Evolutionary conservation across 108 stramenopile species (phyloP).

Genomic region (Skeletonema potamos): DNA sequence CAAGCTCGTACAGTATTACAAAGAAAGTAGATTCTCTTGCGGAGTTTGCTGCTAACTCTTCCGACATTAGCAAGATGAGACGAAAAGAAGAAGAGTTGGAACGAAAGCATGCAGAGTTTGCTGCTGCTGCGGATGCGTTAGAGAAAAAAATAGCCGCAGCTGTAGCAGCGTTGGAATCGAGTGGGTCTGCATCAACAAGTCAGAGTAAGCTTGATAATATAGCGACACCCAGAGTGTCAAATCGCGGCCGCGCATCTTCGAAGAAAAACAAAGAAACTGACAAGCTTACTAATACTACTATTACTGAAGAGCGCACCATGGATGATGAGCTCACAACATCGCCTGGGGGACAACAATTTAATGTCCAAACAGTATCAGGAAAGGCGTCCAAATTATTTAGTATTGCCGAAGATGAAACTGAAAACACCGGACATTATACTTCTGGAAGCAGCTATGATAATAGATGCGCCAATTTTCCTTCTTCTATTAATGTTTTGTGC

Average conservation of each 20-base stretch:
- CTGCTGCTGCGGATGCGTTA: not conserved
- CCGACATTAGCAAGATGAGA: not conserved
- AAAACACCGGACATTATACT: not conserved
- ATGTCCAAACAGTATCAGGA: not conserved
- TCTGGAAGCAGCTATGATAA: not conserved
- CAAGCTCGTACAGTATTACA: not conserved
- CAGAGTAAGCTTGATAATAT: not conserved
- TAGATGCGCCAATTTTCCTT: not conserved
- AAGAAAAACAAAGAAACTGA: not conserved
- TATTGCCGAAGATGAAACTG: not conserved
- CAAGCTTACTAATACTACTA: not conserved
- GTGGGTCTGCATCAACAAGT: not conserved
- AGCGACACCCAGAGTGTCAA: not conserved
- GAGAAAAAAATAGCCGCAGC: not conserved
- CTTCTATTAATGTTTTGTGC: not conserved
- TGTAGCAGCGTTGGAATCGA: not conserved
- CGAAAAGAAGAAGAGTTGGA: not conserved
- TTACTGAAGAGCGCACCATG: not conserved
- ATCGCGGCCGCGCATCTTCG: not conserved
- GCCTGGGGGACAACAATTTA: not conserved
- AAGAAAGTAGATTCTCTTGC: not conserved
- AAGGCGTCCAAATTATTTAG: not conserved
- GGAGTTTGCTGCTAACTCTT: not conserved
- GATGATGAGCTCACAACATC: not conserved
- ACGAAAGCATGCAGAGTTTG: not conserved